Evolutionary conservation across 1,139 yeast species (phyloP).

Genomic region (Pichia sp.): DNA sequence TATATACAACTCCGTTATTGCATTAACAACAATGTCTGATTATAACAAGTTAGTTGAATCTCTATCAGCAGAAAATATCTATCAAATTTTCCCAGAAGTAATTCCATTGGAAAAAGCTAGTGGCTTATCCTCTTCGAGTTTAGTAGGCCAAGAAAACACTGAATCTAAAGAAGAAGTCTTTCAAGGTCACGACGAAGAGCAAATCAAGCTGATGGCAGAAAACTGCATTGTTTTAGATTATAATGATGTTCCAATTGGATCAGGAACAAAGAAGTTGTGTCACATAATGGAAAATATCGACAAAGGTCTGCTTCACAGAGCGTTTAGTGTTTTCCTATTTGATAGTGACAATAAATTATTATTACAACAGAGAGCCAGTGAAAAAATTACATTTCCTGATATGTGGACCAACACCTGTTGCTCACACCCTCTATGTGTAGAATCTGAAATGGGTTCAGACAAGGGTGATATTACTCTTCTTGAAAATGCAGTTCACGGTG

Average conservation of each 20-base stretch:
- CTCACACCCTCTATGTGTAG: slow-evolving; percentile 88
- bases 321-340: slow-evolving; percentile 89
- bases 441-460: slow-evolving; percentile 61
- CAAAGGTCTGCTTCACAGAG: slow-evolving; percentile 83
- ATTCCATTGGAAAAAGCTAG: slow-evolving; percentile 43
- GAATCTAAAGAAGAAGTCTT: slow-evolving; percentile 35
- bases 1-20: slow-evolving; percentile 1
- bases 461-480: slow-evolving; percentile 30
- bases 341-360: slow-evolving; percentile 68
- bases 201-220: slow-evolving; percentile 91
- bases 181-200: slow-evolving; percentile 88
- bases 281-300: slow-evolving; percentile 86
- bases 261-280: slow-evolving; percentile 89
- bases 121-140: slow-evolving; percentile 31
- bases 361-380: slow-evolving; percentile 82
- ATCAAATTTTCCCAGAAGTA: slow-evolving; percentile 55
- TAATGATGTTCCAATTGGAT: slow-evolving; percentile 81
- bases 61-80: slow-evolving; percentile 36
- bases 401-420: slow-evolving; percentile 99
- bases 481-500: slow-evolving; percentile 64
- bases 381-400: slow-evolving; percentile 90
- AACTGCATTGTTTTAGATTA: slow-evolving; percentile 89
- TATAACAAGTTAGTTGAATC: slow-evolving; percentile 49
- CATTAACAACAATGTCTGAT: slow-evolving; percentile 9
- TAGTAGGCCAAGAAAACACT: slow-evolving; percentile 12